phyloP scores from a whole-genome alignment of 73 alveolate species.

The Tetrahymena borealis region DNA sequence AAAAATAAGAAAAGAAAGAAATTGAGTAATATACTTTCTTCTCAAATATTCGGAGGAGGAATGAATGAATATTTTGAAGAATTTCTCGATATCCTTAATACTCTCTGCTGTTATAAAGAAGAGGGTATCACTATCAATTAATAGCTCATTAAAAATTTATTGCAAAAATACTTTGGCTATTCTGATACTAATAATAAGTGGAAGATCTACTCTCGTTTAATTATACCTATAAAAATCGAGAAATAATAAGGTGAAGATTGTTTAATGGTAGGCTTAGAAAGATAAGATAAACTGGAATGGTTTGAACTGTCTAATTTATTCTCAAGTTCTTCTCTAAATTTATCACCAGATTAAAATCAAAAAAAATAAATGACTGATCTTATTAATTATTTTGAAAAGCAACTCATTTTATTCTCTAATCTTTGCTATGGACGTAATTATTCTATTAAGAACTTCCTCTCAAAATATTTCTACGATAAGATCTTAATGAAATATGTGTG shows the following conservation, averaged over 20 bases:
- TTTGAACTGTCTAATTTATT: neutral
- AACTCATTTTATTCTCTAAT: neutral
- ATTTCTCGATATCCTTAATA: neutral
- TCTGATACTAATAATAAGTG: neutral
- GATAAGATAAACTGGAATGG: neutral
- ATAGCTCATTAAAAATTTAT: neutral
- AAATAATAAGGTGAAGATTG: neutral
- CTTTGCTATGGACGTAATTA: neutral
- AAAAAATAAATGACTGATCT: neutral
- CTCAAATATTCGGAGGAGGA: neutral
- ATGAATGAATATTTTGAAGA: neutral
- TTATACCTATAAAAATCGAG: neutral
- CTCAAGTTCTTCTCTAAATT: neutral
- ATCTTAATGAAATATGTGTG: neutral
- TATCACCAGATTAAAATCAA: neutral
- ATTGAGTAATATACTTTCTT: neutral
- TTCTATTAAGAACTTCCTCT: neutral
- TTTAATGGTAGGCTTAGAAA: neutral
- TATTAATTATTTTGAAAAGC: neutral
- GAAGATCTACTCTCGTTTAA: neutral
- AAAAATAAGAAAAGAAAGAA: neutral
- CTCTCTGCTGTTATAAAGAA: neutral
- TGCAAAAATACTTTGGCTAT: neutral
- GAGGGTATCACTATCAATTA: neutral
- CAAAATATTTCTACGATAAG: neutral